Percentiles rank a stretch among this genome's conserved stretches.
Evolutionary conservation across 1,284 basidiomycete species (phyloP).

Genomic region (Somion occarium): DNA sequence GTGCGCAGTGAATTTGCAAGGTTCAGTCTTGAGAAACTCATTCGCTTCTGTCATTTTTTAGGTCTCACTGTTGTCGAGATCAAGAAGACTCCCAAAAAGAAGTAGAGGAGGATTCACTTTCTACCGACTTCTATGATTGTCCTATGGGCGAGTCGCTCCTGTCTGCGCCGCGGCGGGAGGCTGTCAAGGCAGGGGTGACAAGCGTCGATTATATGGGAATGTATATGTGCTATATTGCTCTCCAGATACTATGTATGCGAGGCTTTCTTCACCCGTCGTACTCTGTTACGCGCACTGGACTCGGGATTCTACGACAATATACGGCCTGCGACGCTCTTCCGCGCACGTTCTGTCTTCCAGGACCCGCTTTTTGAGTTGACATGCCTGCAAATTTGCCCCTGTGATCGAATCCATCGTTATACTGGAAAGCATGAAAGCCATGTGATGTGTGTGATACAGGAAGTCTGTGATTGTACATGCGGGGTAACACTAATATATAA

Average conservation of each 20-base stretch:
- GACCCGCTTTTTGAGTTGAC: too few relatives aligned
- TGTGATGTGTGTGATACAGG: too few relatives aligned
- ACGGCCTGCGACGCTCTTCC: background rate
- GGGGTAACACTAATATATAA: too few relatives aligned
- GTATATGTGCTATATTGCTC: constrained; percentile 1
- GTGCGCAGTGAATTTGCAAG: constrained; percentile 39
- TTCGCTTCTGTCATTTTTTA: constrained; percentile 21
- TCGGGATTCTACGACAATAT: background rate
- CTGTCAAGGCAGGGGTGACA: background rate
- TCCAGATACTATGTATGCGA: constrained; percentile 3
- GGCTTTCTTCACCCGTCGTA: background rate
- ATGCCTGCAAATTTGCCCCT: too few relatives aligned
- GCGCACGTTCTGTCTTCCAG: too few relatives aligned
- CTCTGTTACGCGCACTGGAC: too few relatives aligned
- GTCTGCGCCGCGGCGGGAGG: background rate
- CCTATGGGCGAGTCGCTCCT: background rate
- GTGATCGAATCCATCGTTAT: too few relatives aligned
- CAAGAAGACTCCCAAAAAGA: constrained; percentile 63
- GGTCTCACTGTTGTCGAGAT: constrained; percentile 65
- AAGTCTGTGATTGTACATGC: too few relatives aligned
- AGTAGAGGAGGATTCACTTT: constrained; percentile 34
- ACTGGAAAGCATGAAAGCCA: too few relatives aligned
- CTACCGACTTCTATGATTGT: background rate
- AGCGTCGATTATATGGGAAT: background rate
- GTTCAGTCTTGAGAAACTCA: constrained; percentile 11